Conservation (phyloP, 768 basidiomycete genomes). For the Neoboletus subvelutipes region DNA sequence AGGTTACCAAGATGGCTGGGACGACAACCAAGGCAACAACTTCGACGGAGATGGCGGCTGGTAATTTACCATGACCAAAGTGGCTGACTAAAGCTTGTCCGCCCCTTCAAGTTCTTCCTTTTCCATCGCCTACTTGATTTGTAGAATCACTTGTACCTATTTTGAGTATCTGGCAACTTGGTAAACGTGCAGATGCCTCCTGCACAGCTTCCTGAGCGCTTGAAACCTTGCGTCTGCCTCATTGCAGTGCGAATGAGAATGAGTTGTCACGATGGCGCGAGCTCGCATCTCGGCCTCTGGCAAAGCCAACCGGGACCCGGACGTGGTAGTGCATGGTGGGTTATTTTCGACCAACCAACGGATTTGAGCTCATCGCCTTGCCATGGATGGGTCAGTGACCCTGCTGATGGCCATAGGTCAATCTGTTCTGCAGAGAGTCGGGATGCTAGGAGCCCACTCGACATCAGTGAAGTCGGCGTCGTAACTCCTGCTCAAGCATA, state of each 20-base stretch:
- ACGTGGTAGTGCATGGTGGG: neutral
- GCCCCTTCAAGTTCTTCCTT: neutral
- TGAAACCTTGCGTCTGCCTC: neutral
- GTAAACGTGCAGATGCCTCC: neutral
- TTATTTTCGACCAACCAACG: neutral
- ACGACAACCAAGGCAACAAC: neutral
- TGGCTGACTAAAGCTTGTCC: neutral
- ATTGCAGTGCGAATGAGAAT: slow-evolving; percentile 8
- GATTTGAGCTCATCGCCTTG: neutral
- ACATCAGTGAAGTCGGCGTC: neutral
- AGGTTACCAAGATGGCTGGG: slow-evolving; percentile 35
- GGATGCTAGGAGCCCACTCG: neutral
- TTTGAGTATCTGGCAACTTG: neutral
- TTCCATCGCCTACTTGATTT: slow-evolving; percentile 15
- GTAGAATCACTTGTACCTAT: slow-evolving; percentile 11
- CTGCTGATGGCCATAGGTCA: slow-evolving; percentile 4
- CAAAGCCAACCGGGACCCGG: neutral
- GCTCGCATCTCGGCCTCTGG: neutral
- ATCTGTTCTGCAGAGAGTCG: neutral
- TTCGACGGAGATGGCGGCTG: slow-evolving; percentile 4
- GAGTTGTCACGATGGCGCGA: slow-evolving; percentile 2
- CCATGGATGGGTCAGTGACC: neutral
- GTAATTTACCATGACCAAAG: slow-evolving; percentile 2
- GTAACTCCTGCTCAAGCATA: slow-evolving; percentile 25
- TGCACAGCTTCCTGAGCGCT: slow-evolving; percentile 1